Evolutionary conservation across 495 filamentous ascomycete genomes (phyloP), one percentile per base, ranked within the genome.

Genomic region (Amorphotheca resinae): DNA sequence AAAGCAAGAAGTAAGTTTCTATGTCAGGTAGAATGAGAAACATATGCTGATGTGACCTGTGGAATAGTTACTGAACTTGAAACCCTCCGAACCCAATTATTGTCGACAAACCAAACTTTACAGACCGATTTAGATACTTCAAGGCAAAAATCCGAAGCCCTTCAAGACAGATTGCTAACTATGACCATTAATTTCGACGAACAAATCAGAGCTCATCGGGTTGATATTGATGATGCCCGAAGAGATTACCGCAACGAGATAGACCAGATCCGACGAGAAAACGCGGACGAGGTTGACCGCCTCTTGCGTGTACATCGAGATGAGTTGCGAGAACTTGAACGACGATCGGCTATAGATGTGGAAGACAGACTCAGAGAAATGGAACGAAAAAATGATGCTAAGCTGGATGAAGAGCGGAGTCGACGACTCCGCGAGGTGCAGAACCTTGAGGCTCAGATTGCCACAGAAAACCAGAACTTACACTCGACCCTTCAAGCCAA

Each of bases 1-100:
- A 87, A 91, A 59, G 68, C 69, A 26, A 69, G 76, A 73, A 72
- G 87, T 94, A 67, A 45, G 78, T 63, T 23, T n/a, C n/a, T 33
- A 22, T 2, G 9, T 22, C 16, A 21, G 8, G 17, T 12, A 9
- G 3, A 25, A 23, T 1, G 14, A 25, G 3, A 9, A 26, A 7
- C 18, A 35, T 6, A 49, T 22, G 18, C 44, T 42, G 18, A 40
- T 20, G 11, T 21, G 6, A 12, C 36, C n/a, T 14, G n/a, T 30
- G 39, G 12, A 60, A 36, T 48, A 95, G 87, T 81, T 33, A 61
- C 54, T 42, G 77, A 84, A 17, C 64, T 93, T 2, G 83, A 89
- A 48, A 55, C 54, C 0, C 69, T 77, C 4, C 68, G 72, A 31
- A 63, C 69, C 9, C 68, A 75, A 12, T 55, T 88, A 1, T 25